Conservation (phyloP, 2,329 filamentous ascomycete genomes). For the Aspergillus luchuensis region DNA sequence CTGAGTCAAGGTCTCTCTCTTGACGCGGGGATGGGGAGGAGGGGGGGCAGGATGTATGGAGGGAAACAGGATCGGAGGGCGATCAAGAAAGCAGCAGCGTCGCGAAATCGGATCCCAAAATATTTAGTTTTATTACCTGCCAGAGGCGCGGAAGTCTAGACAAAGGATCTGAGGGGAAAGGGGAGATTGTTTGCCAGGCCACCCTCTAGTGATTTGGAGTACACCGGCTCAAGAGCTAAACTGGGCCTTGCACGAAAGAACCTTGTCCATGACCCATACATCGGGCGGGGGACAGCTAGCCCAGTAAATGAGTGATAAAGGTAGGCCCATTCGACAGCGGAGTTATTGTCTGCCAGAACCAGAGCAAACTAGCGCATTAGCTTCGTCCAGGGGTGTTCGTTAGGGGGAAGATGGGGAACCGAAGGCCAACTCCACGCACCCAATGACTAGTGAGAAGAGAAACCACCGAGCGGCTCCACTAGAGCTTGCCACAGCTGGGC, state of each 20-base stretch:
- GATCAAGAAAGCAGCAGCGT: neutral
- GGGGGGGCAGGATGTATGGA: constrained; percentile 1
- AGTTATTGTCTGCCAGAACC: neutral
- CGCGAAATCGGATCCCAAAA: constrained; percentile 2
- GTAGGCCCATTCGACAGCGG: neutral
- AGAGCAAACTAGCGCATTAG: constrained; percentile 18
- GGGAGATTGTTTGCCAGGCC: constrained; percentile 4
- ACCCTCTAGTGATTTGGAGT: constrained; percentile 14
- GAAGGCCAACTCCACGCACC: constrained; percentile 26
- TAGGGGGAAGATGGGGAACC: constrained; percentile 28
- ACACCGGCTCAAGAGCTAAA: constrained; percentile 15
- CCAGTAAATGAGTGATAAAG: constrained; percentile 9
- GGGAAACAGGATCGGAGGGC: neutral
- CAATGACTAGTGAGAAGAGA: constrained; percentile 32
- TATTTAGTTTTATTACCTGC: neutral
- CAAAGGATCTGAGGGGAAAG: constrained; percentile 19
- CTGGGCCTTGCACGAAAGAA: constrained; percentile 14
- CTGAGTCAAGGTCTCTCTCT: constrained; percentile 4
- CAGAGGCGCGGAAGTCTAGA: constrained; percentile 6
- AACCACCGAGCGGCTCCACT: constrained; percentile 30
- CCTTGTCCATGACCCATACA: constrained; percentile 9
- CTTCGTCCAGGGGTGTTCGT: constrained; percentile 35
- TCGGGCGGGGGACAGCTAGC: constrained; percentile 16
- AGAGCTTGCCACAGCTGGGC: constrained; percentile 30
- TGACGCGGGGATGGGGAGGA: constrained; percentile 7